Percentiles rank a stretch among this genome's conserved stretches.
Conservation (phyloP, 2,329 filamentous ascomycete genomes). For the Chrysoporthe deuterocubensis region DNA sequence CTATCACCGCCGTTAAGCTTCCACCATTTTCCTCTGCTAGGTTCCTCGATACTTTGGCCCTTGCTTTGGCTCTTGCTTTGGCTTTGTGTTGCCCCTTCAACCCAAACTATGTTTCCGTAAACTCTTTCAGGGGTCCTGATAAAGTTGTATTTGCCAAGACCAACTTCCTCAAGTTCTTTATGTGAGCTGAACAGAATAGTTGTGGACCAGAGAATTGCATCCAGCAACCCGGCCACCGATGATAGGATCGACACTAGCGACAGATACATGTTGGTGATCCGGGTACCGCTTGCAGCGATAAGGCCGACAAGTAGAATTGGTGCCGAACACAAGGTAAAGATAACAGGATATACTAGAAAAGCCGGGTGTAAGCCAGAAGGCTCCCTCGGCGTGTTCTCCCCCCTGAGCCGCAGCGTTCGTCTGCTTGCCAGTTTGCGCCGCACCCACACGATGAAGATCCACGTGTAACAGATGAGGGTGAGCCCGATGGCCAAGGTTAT, state of each 20-base stretch:
- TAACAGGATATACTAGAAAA: constrained; percentile 69
- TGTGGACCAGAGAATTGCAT: constrained; percentile 57
- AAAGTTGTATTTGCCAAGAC: constrained; percentile 56
- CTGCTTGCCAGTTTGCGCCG: constrained; percentile 27
- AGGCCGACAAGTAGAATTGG: constrained; percentile 63
- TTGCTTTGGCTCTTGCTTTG: constrained; percentile 2
- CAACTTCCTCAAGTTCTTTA: constrained; percentile 48
- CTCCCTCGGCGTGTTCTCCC: constrained; percentile 33
- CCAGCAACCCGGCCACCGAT: constrained; percentile 57
- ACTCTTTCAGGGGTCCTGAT: constrained; percentile 45
- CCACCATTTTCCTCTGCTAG: constrained; percentile 19
- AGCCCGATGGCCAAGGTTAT: constrained; percentile 53
- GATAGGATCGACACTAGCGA: neutral
- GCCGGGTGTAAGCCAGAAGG: constrained; percentile 48
- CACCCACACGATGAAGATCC: constrained; percentile 47
- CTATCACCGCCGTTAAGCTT: constrained; percentile 19
- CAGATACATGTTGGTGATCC: neutral
- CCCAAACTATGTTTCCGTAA: constrained; percentile 48
- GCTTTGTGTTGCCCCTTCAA: constrained; percentile 33
- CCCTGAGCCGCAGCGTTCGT: constrained; percentile 31
- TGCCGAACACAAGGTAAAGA: constrained; percentile 71
- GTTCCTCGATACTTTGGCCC: constrained; percentile 4
- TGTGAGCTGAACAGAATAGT: constrained; percentile 53
- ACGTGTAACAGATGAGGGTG: constrained; percentile 45
- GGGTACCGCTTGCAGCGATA: constrained; percentile 63